Base-by-base conservation (phyloP, 495 filamentous ascomycete genomes). In the Aspergillus diversus region DNA sequence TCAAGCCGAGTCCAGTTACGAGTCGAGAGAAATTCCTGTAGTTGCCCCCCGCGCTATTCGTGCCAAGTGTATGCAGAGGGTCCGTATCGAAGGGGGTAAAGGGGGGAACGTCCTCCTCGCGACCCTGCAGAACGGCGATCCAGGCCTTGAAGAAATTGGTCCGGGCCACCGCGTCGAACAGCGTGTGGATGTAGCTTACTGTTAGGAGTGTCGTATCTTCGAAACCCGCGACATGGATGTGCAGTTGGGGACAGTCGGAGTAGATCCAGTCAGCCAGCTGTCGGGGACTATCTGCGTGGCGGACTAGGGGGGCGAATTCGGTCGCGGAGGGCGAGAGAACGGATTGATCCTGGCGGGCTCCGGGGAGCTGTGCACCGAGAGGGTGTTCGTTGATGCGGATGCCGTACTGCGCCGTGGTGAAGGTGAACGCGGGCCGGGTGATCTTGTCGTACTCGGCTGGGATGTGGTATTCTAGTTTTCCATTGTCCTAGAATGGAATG, bases 151-250 rank as follows among this genome's bases (percentile, higher is more conserved):
- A 49, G 33, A 72, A 66, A 7, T 33, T 62, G 6, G 60, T 15
- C 65, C 60, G 70, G 7, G 75, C 79, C 63, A 80, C 71, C 1
- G 72, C 80, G 55, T 86, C 83, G 39, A 74, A 74, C 7, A 82
- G 60, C 2, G 78, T 76, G 63, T 86, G 83, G 31, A 77, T 70
- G 63, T 69, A 83, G 9, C 66, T 70, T 17, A 82, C 55, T 5
- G 73, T 73, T 9, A 86, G 67, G 17, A 86, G 66, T 0, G 82
- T 86, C 7, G 77, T 72, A 65, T 86, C 77, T 11, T 67, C 60
- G 60, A 86, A 84, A 0, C 70, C 68, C 5, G 76, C 72, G 39
- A 83, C 72, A 50, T 84, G 80, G n/a, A 86, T 69, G 27, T 73
- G 66, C 13, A 84, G 67, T 65, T 81, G 81, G 12, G 83, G 82